Evolutionary conservation across 257 asterid species (phyloP).

Genomic region (Solanum habrochaites): DNA sequence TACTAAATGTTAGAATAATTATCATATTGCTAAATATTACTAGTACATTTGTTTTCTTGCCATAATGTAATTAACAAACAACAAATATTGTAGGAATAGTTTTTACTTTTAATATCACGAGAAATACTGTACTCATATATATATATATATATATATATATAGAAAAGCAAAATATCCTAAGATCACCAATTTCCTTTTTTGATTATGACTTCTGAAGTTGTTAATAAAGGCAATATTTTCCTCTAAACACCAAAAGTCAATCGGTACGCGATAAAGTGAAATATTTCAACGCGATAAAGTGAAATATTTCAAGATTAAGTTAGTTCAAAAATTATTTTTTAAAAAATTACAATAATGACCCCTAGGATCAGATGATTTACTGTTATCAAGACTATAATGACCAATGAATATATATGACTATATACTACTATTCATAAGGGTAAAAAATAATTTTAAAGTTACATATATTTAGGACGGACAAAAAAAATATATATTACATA

Average conservation of each 20-base stretch:
- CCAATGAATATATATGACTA: not conserved
- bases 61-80: not conserved
- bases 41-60: not conserved
- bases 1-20: not conserved
- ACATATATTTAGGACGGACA: no score
- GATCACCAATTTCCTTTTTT: not conserved
- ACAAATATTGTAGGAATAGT: not conserved
- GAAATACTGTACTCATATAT: not conserved
- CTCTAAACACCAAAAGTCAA: not conserved
- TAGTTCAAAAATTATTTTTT: not conserved
- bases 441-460: no score
- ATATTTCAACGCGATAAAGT: not conserved
- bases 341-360: not conserved
- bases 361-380: not conserved
- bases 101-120: not conserved
- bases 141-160: no score
- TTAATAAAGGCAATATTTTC: not conserved
- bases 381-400: not conserved
- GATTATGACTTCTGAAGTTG: not conserved
- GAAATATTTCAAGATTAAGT: not conserved
- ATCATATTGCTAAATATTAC: not conserved
- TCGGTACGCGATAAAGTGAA: not conserved
- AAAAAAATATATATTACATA: no score
- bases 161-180: not conserved
- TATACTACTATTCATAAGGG: not conserved